Evolutionary conservation across 176 grass and related monocot species (phyloP), one percentile per base, ranked within the genome.

Genomic region (Saccharum spontaneum): DNA sequence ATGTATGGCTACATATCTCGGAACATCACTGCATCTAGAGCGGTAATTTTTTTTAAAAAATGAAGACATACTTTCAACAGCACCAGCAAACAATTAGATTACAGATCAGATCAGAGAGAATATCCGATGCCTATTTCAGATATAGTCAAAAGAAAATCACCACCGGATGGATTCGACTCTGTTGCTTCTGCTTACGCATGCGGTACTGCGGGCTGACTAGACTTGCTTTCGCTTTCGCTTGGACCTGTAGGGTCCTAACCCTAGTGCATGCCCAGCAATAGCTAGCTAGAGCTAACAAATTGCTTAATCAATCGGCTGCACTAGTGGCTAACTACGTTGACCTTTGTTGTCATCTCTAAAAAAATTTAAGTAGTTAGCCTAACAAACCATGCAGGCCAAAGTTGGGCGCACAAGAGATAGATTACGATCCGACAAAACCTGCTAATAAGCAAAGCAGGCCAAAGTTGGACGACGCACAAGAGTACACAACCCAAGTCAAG

Each of bases 171-270:
- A 59, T 59, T 59, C 20, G 55, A 59, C 55, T 59, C 4, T 8
- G 52, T 8, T 16, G 41, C 36, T 24, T 11, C 10, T 15, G 20
- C 49, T 4, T 9, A 54, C 31, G 77, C 77, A 57, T 60, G 70
- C 46, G 0, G 6, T 63, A 62, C 14, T 77, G 86, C 65, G 50
- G 40, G 7, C 50, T 78, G 49, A 83, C 73, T 88, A 31, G 79
- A 50, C 72, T 38, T 14, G n/a, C 61, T 46, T 69, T 45, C 23
- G 31, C 45, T 59, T 68, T 57, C 13, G 26, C 6, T 22, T 18
- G 22, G 37, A 69, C 24, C 38, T 24, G 26, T 46, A n/a, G 70
- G 43, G 3, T 73, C 70, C 70, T 18, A 73, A 44, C 13, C 72
- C 17, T 46, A 70, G 75, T 74, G 22, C 70, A 43, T 28, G 41